Base-by-base conservation (phyloP, 2,329 filamentous ascomycete species). In the Rugonectria rugulosa region DNA sequence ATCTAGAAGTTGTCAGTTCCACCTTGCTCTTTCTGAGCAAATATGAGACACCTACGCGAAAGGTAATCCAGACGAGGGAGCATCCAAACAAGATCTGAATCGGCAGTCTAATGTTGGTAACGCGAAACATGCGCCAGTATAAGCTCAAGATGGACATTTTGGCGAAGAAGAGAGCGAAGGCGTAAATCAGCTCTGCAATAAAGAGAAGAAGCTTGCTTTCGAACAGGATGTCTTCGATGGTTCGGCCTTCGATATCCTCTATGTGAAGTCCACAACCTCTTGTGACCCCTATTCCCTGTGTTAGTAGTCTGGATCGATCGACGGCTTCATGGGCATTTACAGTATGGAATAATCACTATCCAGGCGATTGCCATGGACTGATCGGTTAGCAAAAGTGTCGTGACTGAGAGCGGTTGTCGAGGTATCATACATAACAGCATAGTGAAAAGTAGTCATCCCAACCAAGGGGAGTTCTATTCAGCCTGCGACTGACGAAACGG, bases 91-190 rank as follows among this genome's bases (percentile, higher is more conserved):
- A 24, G 4, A 71, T 37, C 0, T 59, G 53, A 34, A 72, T 65
- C 5, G 66, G 55, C 1, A 65, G 17, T 15, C 62, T 62, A 43
- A 68, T 68, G 20, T 65, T 66, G 9, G 63, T 53, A 12, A 68
- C 63, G 2, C 63, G 49, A 26, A 73, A 73, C 42, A 73, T 60
- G 11, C 71, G 67, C 68, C 67, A 71, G 51, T 73, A 73, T 15
- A 73, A 69, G 6, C 40, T 55, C 3, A 73, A 55, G 6, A 73
- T 65, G 1, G 70, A 61, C 1, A 65, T 26, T 40, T 73, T 73
- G 11, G 59, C 65, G 26, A 68, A 68, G 52, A 65, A 69, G 3
- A 73, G 54, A 0, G 69, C 59, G 5, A 62, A 67, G 14, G 68
- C 65, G 45, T 73, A 73, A 21, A 69, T 36, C 5, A 70, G 59